Evolutionary conservation across 2,329 filamentous ascomycete species (phyloP).

Genomic region (Penicillium rolfsii): DNA sequence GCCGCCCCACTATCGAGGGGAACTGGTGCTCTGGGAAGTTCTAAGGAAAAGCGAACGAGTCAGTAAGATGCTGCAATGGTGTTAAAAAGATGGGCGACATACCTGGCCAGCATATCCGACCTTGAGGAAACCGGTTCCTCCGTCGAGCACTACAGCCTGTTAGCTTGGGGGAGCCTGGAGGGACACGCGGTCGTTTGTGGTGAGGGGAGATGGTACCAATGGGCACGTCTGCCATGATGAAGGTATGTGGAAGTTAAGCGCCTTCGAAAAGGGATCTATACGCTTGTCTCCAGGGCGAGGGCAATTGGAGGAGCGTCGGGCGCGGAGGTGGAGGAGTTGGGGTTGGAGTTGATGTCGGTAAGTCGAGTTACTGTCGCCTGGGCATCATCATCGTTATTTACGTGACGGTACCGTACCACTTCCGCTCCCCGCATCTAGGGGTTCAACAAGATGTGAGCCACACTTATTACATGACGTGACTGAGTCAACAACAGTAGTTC

Average conservation of each 20-base stretch:
- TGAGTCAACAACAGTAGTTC: constrained; percentile 3
- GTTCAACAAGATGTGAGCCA: constrained; percentile 7
- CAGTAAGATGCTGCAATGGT: constrained; percentile 9
- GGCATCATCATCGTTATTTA: constrained; percentile 33
- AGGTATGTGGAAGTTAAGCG: constrained; percentile 15
- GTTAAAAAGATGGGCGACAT: constrained; percentile 32
- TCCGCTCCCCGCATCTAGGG: constrained; percentile 21
- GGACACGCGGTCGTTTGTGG: constrained; percentile 28
- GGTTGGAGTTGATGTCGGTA: constrained; percentile 27
- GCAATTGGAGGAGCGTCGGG: constrained; percentile 23
- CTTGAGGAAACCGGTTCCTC: constrained; percentile 99
- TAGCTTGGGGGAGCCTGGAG: constrained; percentile 35
- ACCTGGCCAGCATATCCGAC: constrained; percentile 95
- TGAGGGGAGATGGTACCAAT: constrained; percentile 48
- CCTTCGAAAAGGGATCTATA: constrained; percentile 7
- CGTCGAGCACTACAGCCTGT: constrained; percentile 81
- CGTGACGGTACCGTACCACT: constrained; percentile 33
- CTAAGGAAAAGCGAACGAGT: constrained; percentile 48
- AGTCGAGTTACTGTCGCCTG: constrained; percentile 23
- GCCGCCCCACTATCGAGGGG: constrained; percentile 95
- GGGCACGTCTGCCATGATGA: constrained; percentile 53
- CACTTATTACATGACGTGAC: constrained; percentile 25
- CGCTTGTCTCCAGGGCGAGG: constrained; percentile 18
- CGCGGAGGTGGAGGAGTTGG: constrained; percentile 24
- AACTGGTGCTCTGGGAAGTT: constrained; percentile 99